Conservation (phyloP, 139 green algal genomes). For the Chlamydomonas eustigma region DNA sequence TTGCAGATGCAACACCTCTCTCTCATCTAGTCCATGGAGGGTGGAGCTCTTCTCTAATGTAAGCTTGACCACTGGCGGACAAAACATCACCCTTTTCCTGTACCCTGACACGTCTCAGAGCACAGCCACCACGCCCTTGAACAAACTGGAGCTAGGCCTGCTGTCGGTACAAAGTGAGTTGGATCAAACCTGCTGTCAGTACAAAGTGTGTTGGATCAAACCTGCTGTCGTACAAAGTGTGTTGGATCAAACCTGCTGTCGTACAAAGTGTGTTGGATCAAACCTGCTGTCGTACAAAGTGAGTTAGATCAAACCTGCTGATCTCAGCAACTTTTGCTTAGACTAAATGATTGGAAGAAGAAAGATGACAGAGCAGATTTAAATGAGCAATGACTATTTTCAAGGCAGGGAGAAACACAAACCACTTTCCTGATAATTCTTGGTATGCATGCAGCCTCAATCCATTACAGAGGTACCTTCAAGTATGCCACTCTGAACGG, state of each 20-base stretch:
- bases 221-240: neutral
- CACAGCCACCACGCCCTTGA: neutral
- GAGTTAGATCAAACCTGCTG: neutral
- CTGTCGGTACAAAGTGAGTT: no score
- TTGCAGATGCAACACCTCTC: conserved; percentile 1
- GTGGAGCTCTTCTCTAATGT: neutral
- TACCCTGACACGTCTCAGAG: neutral
- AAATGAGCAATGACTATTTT: no score
- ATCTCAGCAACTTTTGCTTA: no score
- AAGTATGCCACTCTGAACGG: no score
- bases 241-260: neutral
- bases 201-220: neutral
- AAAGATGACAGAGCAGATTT: no score
- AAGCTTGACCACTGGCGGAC: neutral
- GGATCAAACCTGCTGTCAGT: neutral
- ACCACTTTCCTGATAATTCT: no score
- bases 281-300: neutral
- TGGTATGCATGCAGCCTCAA: no score
- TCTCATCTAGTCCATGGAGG: neutral
- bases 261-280: neutral
- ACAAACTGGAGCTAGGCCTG: conserved; percentile 2
- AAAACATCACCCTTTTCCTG: neutral
- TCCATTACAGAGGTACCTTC: no score
- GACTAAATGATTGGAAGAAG: no score
- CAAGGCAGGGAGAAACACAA: no score